Evolutionary conservation across 345 rosid genomes (phyloP).

Genomic region (Euphorbia lathyris): DNA sequence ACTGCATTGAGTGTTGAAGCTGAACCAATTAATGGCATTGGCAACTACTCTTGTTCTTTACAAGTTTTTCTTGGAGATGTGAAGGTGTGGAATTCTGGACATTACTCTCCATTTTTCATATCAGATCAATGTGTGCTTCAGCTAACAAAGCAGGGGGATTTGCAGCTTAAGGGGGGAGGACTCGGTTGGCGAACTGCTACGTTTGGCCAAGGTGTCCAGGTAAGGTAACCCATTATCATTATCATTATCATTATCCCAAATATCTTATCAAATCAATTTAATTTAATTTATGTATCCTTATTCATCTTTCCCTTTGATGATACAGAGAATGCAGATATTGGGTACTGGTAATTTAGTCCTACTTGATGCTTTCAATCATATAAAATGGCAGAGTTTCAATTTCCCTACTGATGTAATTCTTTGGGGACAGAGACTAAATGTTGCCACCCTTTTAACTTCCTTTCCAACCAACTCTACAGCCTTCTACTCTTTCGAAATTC

Average conservation of each 20-base stretch:
- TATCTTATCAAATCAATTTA: too few relatives aligned
- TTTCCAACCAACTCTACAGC: constrained; percentile 53
- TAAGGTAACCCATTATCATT: too few relatives aligned
- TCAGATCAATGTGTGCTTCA: constrained; percentile 55
- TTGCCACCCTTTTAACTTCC: constrained; percentile 81
- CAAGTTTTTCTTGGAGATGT: constrained; percentile 75
- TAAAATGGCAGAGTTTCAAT: constrained; percentile 95
- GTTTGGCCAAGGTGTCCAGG: constrained; percentile 86
- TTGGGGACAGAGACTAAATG: constrained; percentile 72
- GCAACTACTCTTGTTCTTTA: constrained; percentile 58
- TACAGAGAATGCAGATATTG: constrained; percentile 73
- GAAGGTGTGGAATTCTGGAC: constrained; percentile 90
- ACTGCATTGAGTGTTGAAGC: constrained; percentile 63
- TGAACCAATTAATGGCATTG: constrained; percentile 50
- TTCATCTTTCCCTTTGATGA: constrained; percentile 18
- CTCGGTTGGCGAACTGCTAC: constrained; percentile 86
- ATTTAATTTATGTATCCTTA: background rate
- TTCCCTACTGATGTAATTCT: constrained; percentile 87
- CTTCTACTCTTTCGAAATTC: constrained; percentile 73
- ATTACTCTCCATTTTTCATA: constrained; percentile 54
- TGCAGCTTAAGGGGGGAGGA: constrained; percentile 60
- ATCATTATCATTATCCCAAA: background rate
- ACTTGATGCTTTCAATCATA: constrained; percentile 44
- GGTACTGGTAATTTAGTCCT: constrained; percentile 71
- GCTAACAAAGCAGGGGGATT: constrained; percentile 65